These are phyloP conservation scores for Marasmius oreades DNA, from an alignment of 1,284 basidiomycete genomes.

Conservation along the genomic window DNA sequence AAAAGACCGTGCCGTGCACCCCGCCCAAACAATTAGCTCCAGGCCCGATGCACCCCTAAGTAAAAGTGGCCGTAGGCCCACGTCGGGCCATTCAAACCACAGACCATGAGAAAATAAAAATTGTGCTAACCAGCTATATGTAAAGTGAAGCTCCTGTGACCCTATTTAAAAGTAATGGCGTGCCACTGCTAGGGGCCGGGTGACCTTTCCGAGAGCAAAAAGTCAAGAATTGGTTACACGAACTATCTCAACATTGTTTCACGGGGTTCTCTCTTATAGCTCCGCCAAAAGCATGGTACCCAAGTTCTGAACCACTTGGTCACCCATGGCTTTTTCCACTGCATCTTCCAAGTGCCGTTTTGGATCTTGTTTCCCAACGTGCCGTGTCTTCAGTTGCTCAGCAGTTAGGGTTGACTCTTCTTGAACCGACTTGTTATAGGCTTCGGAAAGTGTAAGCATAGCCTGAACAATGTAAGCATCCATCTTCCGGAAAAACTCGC, in stretches of 20 bases:
- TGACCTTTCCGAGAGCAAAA: neutral
- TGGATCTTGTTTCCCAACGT: slow-evolving; percentile 97
- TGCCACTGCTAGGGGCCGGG: neutral
- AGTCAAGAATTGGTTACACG: too few relatives aligned
- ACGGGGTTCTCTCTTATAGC: slow-evolving; percentile 40
- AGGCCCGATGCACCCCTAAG: too few relatives aligned
- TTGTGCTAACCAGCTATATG: too few relatives aligned
- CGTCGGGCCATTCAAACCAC: too few relatives aligned
- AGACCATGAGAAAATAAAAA: too few relatives aligned
- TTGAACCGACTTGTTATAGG: slow-evolving; percentile 95
- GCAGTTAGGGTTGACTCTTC: slow-evolving; percentile 90
- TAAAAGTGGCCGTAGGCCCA: too few relatives aligned
- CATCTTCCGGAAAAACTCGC: slow-evolving; percentile 12
- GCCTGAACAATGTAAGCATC: slow-evolving; percentile 48
- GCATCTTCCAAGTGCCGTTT: slow-evolving; percentile 96
- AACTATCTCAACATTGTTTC: too few relatives aligned
- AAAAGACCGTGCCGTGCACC: too few relatives aligned
- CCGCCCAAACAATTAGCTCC: too few relatives aligned
- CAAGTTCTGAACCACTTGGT: slow-evolving; percentile 92
- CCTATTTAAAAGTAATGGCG: neutral
- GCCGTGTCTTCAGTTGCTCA: slow-evolving; percentile 91
- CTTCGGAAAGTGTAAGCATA: slow-evolving; percentile 87
- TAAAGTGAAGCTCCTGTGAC: neutral
- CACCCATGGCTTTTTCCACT: slow-evolving; percentile 95
- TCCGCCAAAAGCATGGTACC: slow-evolving; percentile 91